phyloP scores from a whole-genome alignment of 83 land plant species.

The Picea abies region DNA sequence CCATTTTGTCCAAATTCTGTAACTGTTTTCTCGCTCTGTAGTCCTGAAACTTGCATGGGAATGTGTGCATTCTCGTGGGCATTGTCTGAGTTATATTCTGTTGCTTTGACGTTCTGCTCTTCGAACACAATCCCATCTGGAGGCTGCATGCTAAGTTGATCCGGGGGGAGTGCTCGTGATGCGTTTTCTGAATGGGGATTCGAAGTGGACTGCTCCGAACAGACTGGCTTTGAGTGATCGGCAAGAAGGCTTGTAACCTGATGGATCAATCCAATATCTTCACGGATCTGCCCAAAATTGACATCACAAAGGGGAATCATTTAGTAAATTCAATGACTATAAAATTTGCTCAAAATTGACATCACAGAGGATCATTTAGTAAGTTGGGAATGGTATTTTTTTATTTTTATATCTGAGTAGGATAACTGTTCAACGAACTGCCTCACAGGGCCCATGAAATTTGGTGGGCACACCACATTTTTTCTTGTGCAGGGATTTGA shows the following conservation, averaged over 20 bases:
- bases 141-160: conserved; percentile 13
- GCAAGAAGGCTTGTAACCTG: conserved; percentile 47
- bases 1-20: conserved; percentile 22
- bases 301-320: no score
- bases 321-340: no score
- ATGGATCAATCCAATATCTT: conserved; percentile 58
- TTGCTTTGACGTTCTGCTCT: conserved; percentile 27
- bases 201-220: conserved; percentile 77
- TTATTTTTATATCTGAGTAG: no score
- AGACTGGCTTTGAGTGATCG: conserved; percentile 58
- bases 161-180: conserved; percentile 22
- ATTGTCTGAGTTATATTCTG: conserved; percentile 30
- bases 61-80: not conserved
- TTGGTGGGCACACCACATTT: no score
- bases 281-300: conserved; percentile 46
- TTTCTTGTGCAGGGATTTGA: no score
- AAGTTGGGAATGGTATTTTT: no score
- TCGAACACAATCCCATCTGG: conserved; percentile 23
- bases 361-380: no score
- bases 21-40: conserved; percentile 2
- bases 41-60: not conserved
- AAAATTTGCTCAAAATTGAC: no score
- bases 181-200: conserved; percentile 37
- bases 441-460: no score
- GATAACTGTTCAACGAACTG: no score